These are phyloP conservation scores for Orobanche coerulescens DNA, from an alignment of 257 asterid genomes.

Conservation along the genomic window DNA sequence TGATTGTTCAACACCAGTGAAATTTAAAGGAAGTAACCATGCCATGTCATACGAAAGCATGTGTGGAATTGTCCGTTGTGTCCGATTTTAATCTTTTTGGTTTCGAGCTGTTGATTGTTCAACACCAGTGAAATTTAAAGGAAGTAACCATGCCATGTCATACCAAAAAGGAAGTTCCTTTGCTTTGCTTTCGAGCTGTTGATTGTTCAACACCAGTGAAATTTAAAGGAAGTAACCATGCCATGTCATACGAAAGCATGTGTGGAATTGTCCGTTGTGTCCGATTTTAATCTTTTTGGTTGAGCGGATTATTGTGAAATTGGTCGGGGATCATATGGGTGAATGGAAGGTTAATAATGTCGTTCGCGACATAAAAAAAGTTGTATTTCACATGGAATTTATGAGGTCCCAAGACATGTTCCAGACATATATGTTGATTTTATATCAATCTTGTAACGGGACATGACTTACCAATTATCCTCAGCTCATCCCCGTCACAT, in stretches of 20 bases:
- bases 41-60: not conserved
- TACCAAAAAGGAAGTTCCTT: too few relatives aligned
- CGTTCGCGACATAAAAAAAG: too few relatives aligned
- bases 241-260: not conserved
- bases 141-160: conserved; percentile 2
- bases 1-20: not conserved
- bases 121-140: not conserved
- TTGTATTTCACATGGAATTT: too few relatives aligned
- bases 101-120: not conserved
- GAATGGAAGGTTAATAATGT: too few relatives aligned
- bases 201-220: not conserved
- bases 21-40: not conserved
- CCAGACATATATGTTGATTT: too few relatives aligned
- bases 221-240: not conserved
- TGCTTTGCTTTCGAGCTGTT: too few relatives aligned
- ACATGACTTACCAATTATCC: too few relatives aligned
- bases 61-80: not conserved
- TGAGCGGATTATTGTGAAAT: not conserved
- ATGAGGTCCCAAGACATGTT: too few relatives aligned
- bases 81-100: not conserved
- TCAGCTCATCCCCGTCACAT: too few relatives aligned
- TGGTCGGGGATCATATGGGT: too few relatives aligned
- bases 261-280: not conserved
- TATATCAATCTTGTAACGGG: too few relatives aligned
- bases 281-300: not conserved